Base-by-base conservation (phyloP, 495 filamentous ascomycete genomes). In the Xeromyces bisporus region DNA sequence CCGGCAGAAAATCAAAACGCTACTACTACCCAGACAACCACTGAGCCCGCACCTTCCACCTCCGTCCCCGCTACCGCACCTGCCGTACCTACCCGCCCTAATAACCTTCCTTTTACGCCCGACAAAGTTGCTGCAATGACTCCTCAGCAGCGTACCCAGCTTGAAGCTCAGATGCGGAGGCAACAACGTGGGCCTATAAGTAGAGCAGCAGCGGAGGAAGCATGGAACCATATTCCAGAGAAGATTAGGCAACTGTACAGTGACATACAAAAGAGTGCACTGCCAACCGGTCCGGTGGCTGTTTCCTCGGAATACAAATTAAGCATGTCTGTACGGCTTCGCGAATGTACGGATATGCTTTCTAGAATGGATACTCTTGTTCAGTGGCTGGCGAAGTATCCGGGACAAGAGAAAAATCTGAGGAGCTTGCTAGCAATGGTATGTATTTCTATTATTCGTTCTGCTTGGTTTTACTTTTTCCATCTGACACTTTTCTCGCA, bases 51-150 rank as follows among this genome's bases (percentile, higher is more conserved):
- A 15, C 25, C 29, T 14, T 26, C 38, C 15, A 49, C 56, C 27
- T 47, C 51, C 16, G 37, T 48, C 6, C 13, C 54, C 6, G 43
- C 52, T 35, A 42, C 23, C 37, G 49, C 12, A 39, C 43, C 36
- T 44, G 40, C 31, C 41, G 49, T 11, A 39, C 43, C 36, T 44
- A 40, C 31, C 41, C 61, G 21, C 39, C 56, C 34, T 45, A 63
- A 35, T 38, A 9, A 4, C 4, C 43, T 26, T 12, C 42, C 10
- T 33, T 36, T 66, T 11, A 64, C 58, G 4, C 42, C 51, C 2
- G 59, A 74, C 27, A 70, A 78, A 40, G 31, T 75, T 29, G 58
- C 64, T 23, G 50, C 42, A 1, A 52, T 75, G 44, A 44, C 47
- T 3, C 63, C 65, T 2, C 62, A 71, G 34, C 70, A 71, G 31